A percentile compares a stretch with the other conserved stretches of the same genome.
Conservation (phyloP, 805 yeast species). For the Komagataella phaffii region DNA sequence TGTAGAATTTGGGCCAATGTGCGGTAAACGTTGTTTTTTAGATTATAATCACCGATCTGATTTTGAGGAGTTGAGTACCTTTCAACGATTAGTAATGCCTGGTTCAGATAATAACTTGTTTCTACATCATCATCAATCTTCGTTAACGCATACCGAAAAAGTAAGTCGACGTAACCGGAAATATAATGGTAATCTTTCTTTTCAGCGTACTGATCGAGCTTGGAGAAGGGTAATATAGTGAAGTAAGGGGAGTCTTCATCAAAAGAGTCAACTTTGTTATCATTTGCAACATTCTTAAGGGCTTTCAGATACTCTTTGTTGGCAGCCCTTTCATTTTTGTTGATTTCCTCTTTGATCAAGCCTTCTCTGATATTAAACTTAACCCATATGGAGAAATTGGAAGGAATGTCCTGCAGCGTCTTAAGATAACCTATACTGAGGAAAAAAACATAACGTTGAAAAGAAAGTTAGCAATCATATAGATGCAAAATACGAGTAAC, state of each 20-base stretch:
- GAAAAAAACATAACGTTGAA: constrained; percentile 19
- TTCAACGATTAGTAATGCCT: constrained; percentile 17
- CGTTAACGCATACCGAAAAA: constrained; percentile 24
- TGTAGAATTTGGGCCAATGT: constrained; percentile 14
- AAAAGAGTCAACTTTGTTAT: constrained; percentile 13
- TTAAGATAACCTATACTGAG: constrained; percentile 17
- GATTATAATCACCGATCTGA: constrained; percentile 12
- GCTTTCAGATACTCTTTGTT: constrained; percentile 18
- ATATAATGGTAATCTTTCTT: constrained; percentile 19
- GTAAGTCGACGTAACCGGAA: constrained; percentile 20
- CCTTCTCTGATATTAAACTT: constrained; percentile 20
- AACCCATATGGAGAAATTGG: constrained; percentile 14
- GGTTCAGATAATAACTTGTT: constrained; percentile 13
- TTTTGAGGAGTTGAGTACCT: constrained; percentile 7
- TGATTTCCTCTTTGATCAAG: constrained; percentile 22
- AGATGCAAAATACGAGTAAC: constrained; percentile 26
- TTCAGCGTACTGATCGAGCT: constrained; percentile 12
- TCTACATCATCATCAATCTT: constrained; percentile 13
- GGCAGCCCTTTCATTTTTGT: constrained; percentile 18
- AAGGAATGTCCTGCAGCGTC: constrained; percentile 13
- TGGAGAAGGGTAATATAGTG: constrained; percentile 10
- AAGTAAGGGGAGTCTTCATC: constrained; percentile 9
- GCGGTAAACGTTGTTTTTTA: constrained; percentile 20
- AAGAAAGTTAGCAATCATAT: constrained; percentile 22
- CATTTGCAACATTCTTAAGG: constrained; percentile 17